phyloP scores from a whole-genome alignment of 768 basidiomycete genomes.

The Cystofilobasidium capitatum region DNA sequence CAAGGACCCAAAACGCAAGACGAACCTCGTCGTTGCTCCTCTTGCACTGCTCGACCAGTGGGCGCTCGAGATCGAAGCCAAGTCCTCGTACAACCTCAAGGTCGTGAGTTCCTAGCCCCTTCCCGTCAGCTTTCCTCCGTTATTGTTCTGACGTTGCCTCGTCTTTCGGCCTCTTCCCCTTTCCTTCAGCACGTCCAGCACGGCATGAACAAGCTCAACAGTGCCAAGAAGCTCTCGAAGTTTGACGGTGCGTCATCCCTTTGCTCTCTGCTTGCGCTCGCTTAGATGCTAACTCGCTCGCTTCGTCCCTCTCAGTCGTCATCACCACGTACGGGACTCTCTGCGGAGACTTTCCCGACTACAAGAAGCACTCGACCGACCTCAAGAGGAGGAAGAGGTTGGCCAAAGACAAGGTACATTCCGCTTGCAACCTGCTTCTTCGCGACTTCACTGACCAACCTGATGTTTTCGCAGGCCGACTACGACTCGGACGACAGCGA shows the following conservation, averaged over 20 bases:
- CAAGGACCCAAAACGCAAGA: constrained; percentile 54
- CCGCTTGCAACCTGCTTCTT: not conserved
- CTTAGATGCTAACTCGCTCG: not conserved
- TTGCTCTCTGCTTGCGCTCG: not conserved
- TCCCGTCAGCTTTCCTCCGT: not conserved
- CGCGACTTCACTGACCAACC: not conserved
- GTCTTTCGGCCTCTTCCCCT: not conserved
- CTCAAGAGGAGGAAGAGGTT: constrained; percentile 44
- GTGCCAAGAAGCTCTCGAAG: constrained; percentile 46
- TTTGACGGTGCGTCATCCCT: constrained; percentile 43
- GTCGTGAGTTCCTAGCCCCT: not conserved
- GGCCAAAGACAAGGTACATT: not conserved
- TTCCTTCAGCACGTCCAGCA: constrained; percentile 49
- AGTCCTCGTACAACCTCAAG: constrained; percentile 42
- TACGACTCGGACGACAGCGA: not conserved
- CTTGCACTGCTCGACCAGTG: constrained; percentile 56
- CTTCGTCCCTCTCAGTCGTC: constrained; percentile 35
- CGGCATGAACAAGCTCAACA: constrained; percentile 49
- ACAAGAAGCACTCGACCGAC: constrained; percentile 21
- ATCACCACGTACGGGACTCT: constrained; percentile 63
- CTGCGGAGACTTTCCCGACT: constrained; percentile 32
- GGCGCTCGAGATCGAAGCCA: constrained; percentile 61
- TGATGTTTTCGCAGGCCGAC: not conserved
- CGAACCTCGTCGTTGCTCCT: constrained; percentile 53
- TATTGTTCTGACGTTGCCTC: too few species aligned